Evolutionary conservation across 2,329 filamentous ascomycete species (phyloP), one percentile per base, ranked within the genome.

Genomic region (Gaeumannomyces tritici): DNA sequence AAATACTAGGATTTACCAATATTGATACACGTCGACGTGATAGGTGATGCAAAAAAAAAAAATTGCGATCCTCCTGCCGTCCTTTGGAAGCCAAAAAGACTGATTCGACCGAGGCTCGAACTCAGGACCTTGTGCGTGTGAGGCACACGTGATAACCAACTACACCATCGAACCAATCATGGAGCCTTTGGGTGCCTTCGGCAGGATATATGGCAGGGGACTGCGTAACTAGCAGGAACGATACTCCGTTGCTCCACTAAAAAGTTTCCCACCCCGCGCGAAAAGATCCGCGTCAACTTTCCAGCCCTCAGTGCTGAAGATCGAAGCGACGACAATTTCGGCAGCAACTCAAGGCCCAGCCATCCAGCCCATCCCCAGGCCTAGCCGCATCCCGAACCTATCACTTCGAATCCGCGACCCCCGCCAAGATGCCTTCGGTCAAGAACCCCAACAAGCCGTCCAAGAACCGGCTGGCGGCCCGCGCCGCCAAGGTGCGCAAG

Each of bases 401-500:
- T 33, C 35, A 8, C 7, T 12, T n/a, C 35, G 15, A 11, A 27
- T n/a, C 58, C 24, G n/a, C 3, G 5, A 18, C 15, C 27, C 15
- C 27, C 33, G 11, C 35, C 65, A 71, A 62, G 26, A 84, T 83
- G 81, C 77, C 79, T 21, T 84, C 82, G 59, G 78, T 83, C 67
- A 80, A 81, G 66, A 86, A 84, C 74, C 83, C 82, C 69, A 85
- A 85, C 77, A 77, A 75, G 58, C 76, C 77, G 12, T 84, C 80
- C 61, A 79, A 79, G 69, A 83, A 83, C 76, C 79, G 81, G 18
- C 72, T 80, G 54, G 75, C 75, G 24, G 79, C 80, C 47, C 75
- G 76, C 64, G 75, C 77, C 26, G 74, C 79, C 61, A 79, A 73
- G 66, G 72, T 74, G 55, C 76, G 75, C 61, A 80, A 80, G 66